phyloP scores from a whole-genome alignment of 768 basidiomycete genomes.

The Inosperma sp. region DNA sequence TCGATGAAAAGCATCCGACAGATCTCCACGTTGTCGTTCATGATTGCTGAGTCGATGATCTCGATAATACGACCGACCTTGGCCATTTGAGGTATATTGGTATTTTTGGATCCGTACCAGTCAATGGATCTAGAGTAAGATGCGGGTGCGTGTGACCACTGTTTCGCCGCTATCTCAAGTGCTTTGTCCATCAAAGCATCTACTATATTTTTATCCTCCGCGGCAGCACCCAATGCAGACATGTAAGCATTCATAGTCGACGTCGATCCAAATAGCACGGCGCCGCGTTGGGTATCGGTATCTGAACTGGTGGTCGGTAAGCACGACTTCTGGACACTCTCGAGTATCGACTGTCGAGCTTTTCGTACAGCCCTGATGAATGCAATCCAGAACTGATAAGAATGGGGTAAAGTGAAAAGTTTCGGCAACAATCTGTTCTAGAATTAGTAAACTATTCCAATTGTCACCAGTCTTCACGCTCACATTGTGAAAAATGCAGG shows the following conservation, averaged over 20 bases:
- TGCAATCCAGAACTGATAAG: conserved; percentile 22
- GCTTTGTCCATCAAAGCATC: conserved; percentile 18
- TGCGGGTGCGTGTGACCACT: conserved; percentile 21
- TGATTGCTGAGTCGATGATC: conserved; percentile 24
- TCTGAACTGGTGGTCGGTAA: background rate
- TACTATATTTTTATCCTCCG: background rate
- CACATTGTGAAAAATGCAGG: conserved; percentile 20
- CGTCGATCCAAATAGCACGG: background rate
- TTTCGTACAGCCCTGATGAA: conserved; percentile 23
- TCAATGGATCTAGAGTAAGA: too few species aligned
- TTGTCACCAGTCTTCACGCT: conserved; percentile 1
- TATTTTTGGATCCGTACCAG: too few species aligned
- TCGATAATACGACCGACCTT: conserved; percentile 26
- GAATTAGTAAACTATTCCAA: background rate
- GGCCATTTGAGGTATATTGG: too few species aligned
- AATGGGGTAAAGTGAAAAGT: conserved; percentile 15
- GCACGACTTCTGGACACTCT: background rate
- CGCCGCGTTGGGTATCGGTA: background rate
- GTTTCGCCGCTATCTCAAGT: conserved; percentile 15
- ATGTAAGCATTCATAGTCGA: background rate
- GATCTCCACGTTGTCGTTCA: conserved; percentile 16
- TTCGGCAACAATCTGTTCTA: conserved; percentile 24
- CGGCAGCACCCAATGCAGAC: background rate
- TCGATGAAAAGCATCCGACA: conserved; percentile 23
- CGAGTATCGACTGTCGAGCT: conserved; percentile 13